A percentile compares a stretch with the other conserved stretches of the same genome.
phyloP scores from a whole-genome alignment of 2,329 filamentous ascomycete genomes.

The Penicillium sp. region DNA sequence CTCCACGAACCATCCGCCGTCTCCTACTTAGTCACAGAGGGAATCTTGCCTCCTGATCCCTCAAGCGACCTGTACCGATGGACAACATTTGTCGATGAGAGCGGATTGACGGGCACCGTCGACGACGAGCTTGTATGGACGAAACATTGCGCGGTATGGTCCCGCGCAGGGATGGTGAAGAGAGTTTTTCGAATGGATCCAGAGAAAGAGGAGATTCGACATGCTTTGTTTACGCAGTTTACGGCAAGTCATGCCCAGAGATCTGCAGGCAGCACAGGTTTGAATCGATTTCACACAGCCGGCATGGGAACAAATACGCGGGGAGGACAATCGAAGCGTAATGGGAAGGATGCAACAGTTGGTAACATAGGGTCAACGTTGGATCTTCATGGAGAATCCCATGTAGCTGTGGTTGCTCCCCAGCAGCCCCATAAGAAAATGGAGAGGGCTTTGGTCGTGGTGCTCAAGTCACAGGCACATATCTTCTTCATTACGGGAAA shows the following conservation, averaged over 20 bases:
- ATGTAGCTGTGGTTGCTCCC: constrained; percentile 17
- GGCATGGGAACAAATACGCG: constrained; percentile 5
- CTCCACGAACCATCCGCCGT: constrained; percentile 85
- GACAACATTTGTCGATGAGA: constrained; percentile 60
- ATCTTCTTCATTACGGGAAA: constrained; percentile 88
- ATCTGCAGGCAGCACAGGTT: constrained; percentile 7
- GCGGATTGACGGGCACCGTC: constrained; percentile 42
- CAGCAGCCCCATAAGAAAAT: constrained; percentile 25
- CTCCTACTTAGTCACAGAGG: constrained; percentile 78
- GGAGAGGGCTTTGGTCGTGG: constrained; percentile 75
- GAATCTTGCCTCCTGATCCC: constrained; percentile 69
- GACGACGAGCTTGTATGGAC: constrained; percentile 83
- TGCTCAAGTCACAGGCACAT: constrained; percentile 89
- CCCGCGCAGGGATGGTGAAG: constrained; percentile 77
- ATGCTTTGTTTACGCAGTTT: constrained; percentile 84
- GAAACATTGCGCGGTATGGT: constrained; percentile 79
- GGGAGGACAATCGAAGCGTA: constrained; percentile 13
- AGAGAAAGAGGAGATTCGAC: constrained; percentile 82
- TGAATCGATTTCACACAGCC: constrained; percentile 2
- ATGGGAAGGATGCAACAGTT: constrained; percentile 27
- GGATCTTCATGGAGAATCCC: constrained; percentile 27
- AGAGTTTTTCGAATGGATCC: constrained; percentile 83
- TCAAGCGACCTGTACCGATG: constrained; percentile 68
- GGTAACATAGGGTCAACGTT: constrained; percentile 22
- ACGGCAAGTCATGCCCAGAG: constrained; percentile 46